Percentiles rank a stretch among this genome's conserved stretches.
These are phyloP conservation scores for Penicillium freii DNA, from an alignment of 2,329 filamentous ascomycete genomes.

Conservation along the genomic window DNA sequence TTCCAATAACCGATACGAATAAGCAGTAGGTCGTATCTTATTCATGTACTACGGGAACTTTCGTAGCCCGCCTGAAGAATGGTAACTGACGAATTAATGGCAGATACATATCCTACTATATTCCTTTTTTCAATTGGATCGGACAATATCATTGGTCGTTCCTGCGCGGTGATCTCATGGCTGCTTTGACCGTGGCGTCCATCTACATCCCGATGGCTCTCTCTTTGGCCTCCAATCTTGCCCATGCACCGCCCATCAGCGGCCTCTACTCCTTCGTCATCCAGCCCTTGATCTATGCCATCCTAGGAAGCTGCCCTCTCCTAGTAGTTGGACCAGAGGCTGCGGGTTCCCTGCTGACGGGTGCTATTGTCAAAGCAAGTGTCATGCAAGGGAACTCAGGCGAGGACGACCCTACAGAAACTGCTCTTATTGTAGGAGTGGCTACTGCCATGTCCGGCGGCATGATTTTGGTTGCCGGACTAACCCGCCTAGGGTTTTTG, in stretches of 20 bases:
- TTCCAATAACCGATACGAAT: constrained; percentile 70
- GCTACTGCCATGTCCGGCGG: constrained; percentile 83
- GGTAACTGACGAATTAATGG: constrained; percentile 10
- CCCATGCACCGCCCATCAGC: constrained; percentile 88
- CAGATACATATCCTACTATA: constrained; percentile 89
- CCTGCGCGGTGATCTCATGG: constrained; percentile 79
- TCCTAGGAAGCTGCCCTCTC: constrained; percentile 86
- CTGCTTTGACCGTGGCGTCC: constrained; percentile 93
- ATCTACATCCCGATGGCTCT: constrained; percentile 98
- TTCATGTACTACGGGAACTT: background rate
- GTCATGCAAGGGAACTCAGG: constrained; percentile 66
- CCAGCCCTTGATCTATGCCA: constrained; percentile 84
- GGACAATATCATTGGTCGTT: constrained; percentile 79
- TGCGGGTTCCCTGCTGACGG: constrained; percentile 84
- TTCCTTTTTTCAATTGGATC: constrained; percentile 89
- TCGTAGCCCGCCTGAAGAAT: background rate
- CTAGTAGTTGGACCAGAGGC: constrained; percentile 96
- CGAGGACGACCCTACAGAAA: constrained; percentile 66
- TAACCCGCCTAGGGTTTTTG: constrained; percentile 83
- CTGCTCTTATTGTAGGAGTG: constrained; percentile 82
- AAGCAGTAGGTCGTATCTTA: constrained; percentile 61
- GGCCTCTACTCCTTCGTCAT: constrained; percentile 93
- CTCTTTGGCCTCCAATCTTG: constrained; percentile 87
- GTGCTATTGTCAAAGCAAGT: constrained; percentile 76
- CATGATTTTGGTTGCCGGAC: constrained; percentile 81